These are phyloP conservation scores for Geosmithia flava DNA, from an alignment of 2,329 filamentous ascomycete genomes.

Conservation along the genomic window DNA sequence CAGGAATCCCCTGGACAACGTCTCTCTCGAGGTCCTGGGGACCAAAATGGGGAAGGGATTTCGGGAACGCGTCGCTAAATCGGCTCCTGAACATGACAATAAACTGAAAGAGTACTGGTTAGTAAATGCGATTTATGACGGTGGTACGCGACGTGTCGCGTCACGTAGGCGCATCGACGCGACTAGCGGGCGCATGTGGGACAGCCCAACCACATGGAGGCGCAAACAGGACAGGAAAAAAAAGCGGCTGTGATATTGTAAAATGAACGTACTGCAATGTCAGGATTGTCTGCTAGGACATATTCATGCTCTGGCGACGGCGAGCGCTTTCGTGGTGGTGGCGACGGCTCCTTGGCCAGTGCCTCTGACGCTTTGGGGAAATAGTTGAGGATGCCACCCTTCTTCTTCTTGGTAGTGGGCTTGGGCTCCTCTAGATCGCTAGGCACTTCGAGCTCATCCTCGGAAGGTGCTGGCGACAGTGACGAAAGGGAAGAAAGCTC, in stretches of 20 bases:
- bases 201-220: neutral
- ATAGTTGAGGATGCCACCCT: slow-evolving; percentile 51
- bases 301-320: slow-evolving; percentile 86
- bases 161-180: slow-evolving; percentile 26
- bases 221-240: slow-evolving; percentile 1
- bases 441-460: slow-evolving; percentile 37
- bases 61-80: slow-evolving; percentile 80
- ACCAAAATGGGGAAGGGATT: slow-evolving; percentile 78
- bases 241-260: neutral
- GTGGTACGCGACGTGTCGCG: slow-evolving; percentile 41
- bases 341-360: slow-evolving; percentile 45
- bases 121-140: slow-evolving; percentile 15
- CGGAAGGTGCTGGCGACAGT: slow-evolving; percentile 29
- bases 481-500: slow-evolving; percentile 48
- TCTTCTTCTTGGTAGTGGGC: slow-evolving; percentile 22
- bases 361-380: slow-evolving; percentile 45
- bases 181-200: neutral
- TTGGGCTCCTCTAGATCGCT: slow-evolving; percentile 12
- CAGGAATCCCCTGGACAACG: slow-evolving; percentile 63
- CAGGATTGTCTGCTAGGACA: slow-evolving; percentile 77
- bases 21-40: slow-evolving; percentile 92
- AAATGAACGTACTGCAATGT: slow-evolving; percentile 68
- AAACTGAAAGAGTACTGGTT: slow-evolving; percentile 48
- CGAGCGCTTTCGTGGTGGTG: slow-evolving; percentile 63
- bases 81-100: slow-evolving; percentile 96